These are phyloP conservation scores for Hermanozyma aechmeae DNA, from an alignment of 805 yeast species.

Conservation along the genomic window DNA sequence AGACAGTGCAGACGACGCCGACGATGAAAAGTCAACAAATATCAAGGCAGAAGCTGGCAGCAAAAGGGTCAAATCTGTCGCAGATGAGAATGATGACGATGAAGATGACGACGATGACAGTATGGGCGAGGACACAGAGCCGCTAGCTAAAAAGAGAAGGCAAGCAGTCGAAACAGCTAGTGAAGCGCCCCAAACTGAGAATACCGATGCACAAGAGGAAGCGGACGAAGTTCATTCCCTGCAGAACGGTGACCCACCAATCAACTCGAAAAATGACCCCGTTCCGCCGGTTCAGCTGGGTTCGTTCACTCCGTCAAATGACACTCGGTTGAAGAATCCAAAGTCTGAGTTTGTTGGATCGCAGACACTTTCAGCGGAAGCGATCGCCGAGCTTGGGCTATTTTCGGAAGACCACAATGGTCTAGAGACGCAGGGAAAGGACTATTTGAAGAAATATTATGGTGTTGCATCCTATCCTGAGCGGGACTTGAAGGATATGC, in stretches of 20 bases:
- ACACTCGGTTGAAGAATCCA: conserved; percentile 58
- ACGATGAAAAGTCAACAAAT: background rate
- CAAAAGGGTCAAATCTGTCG: no score
- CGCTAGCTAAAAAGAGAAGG: conserved; percentile 4
- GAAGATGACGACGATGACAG: conserved; percentile 4
- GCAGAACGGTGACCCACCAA: no score
- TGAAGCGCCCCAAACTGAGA: conserved; percentile 1
- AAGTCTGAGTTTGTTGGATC: conserved; percentile 66
- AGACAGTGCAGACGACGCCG: background rate
- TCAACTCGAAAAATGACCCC: conserved; percentile 21
- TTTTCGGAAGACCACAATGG: conserved; percentile 55
- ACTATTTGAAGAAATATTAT: conserved; percentile 62
- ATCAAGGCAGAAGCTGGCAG: no score
- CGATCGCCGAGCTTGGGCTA: conserved; percentile 51
- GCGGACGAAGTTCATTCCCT: background rate
- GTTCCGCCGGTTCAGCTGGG: conserved; percentile 41
- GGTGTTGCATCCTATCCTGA: conserved; percentile 91
- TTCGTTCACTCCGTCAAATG: conserved; percentile 41
- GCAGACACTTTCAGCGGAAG: conserved; percentile 59
- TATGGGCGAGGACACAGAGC: no score
- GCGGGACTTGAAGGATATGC: conserved; percentile 56
- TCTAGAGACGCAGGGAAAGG: conserved; percentile 59
- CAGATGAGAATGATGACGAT: background rate
- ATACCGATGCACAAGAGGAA: background rate
- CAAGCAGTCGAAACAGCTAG: conserved; percentile 2